Evolutionary conservation across 192 early-diverging fungal genomes (phyloP).

Genomic region (Umbelopsis ramanniana): DNA sequence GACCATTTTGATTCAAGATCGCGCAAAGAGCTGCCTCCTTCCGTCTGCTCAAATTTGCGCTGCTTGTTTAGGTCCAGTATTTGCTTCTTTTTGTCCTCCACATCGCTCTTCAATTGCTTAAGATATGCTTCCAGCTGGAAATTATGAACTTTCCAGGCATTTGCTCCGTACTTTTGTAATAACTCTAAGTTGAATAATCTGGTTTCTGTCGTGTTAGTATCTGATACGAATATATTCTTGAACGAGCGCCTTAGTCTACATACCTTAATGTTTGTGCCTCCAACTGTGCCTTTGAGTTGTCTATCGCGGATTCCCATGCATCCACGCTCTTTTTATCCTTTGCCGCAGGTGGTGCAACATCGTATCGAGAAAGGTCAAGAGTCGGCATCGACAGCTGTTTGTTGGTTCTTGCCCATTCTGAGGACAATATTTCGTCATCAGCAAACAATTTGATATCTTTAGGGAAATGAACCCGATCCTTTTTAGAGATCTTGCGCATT

Average conservation of each 20-base stretch:
- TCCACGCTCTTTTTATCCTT: conserved; percentile 44
- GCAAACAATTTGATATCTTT: conserved; percentile 52
- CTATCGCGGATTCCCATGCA: conserved; percentile 47
- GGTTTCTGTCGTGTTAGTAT: background rate
- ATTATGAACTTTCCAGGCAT: conserved; percentile 64
- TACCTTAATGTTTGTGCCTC: conserved; percentile 56
- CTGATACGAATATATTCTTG: background rate
- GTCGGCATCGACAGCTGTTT: conserved; percentile 49
- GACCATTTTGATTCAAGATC: conserved; percentile 58
- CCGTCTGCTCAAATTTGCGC: conserved; percentile 53
- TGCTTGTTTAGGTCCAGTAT: conserved; percentile 55
- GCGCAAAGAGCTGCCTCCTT: conserved; percentile 46
- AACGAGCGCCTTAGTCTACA: conserved; percentile 6
- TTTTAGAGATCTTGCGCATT: conserved; percentile 53
- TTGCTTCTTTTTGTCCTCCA: conserved; percentile 47
- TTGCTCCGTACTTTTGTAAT: conserved; percentile 56
- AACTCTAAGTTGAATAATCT: conserved; percentile 50
- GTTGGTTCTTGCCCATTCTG: conserved; percentile 51
- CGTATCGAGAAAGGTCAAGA: conserved; percentile 53
- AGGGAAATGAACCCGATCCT: conserved; percentile 43
- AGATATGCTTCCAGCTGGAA: conserved; percentile 54
- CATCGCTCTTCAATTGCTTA: conserved; percentile 39
- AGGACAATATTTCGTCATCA: conserved; percentile 40
- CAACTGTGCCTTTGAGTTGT: conserved; percentile 58
- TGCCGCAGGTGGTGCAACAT: conserved; percentile 43